phyloP scores from a whole-genome alignment of 164 flowering plant species.

The Magnolia changhungtana region DNA sequence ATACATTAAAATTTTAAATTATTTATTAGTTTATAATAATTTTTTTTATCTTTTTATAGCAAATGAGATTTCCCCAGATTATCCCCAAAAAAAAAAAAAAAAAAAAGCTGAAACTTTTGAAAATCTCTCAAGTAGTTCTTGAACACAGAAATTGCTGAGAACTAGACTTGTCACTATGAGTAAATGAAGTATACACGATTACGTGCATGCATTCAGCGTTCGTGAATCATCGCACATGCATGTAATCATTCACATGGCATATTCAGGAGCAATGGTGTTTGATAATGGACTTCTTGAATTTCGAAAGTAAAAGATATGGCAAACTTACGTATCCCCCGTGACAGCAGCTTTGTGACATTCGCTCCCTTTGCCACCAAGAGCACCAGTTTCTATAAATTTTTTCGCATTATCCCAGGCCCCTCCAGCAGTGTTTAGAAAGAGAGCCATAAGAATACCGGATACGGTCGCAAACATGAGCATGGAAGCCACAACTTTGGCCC shows the following conservation, averaged over 20 bases:
- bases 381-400: conserved; percentile 95
- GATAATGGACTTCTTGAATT: background rate
- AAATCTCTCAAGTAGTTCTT: too few relatives aligned
- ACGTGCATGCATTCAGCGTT: too few relatives aligned
- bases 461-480: conserved; percentile 98
- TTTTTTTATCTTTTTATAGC: too few relatives aligned
- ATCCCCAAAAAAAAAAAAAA: too few relatives aligned
- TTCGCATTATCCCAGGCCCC: conserved; percentile 99
- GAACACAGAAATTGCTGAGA: too few relatives aligned
- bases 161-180: background rate
- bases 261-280: background rate
- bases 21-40: too few relatives aligned
- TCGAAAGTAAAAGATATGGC: background rate
- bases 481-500: conserved; percentile 96
- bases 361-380: conserved; percentile 97
- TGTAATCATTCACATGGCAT: background rate
- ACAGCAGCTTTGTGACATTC: conserved; percentile 93
- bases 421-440: conserved; percentile 94
- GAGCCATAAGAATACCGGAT: conserved; percentile 97
- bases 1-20: too few relatives aligned
- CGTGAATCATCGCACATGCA: too few relatives aligned
- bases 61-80: too few relatives aligned
- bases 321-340: conserved; percentile 97
- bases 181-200: background rate
- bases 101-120: too few relatives aligned